A percentile compares a stretch with the other conserved stretches of the same genome.
phyloP scores from a whole-genome alignment of 495 filamentous ascomycete species.

The Penicillium samsonianum region DNA sequence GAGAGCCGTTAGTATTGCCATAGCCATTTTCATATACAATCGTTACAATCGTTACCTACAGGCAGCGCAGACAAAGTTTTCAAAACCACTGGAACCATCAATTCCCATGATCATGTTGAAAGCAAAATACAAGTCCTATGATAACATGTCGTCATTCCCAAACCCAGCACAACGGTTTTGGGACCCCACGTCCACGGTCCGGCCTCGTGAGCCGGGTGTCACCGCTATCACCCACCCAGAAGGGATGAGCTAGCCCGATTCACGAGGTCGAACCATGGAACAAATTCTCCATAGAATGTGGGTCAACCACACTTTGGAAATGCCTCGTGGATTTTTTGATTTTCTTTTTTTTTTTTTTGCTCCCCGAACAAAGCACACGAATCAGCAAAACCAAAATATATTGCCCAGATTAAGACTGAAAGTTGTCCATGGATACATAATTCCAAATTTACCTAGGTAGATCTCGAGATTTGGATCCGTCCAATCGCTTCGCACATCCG shows the following conservation, averaged over 20 bases:
- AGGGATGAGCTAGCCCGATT: constrained; percentile 23
- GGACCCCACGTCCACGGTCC: constrained; percentile 23
- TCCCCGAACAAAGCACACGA: neutral
- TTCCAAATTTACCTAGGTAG: neutral
- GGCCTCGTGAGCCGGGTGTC: constrained; percentile 15
- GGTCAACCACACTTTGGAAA: constrained; percentile 2
- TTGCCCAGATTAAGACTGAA: neutral
- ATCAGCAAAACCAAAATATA: neutral
- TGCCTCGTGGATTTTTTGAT: neutral
- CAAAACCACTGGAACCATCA: neutral
- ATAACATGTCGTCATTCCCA: constrained; percentile 26
- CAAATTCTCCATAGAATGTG: neutral
- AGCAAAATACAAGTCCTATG: neutral
- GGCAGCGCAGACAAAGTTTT: neutral
- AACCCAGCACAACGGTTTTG: constrained; percentile 23
- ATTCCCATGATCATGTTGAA: constrained; percentile 1
- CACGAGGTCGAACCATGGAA: constrained; percentile 16
- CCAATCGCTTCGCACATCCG: neutral
- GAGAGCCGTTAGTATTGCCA: constrained; percentile 1
- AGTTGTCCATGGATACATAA: neutral
- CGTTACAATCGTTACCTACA: neutral
- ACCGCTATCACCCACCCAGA: neutral
- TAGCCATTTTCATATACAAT: neutral
- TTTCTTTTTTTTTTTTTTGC: neutral
- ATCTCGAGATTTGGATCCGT: neutral